Evolutionary conservation across 768 basidiomycete species (phyloP), one percentile per base, ranked within the genome.

Genomic region (Lactifluus piperatus): DNA sequence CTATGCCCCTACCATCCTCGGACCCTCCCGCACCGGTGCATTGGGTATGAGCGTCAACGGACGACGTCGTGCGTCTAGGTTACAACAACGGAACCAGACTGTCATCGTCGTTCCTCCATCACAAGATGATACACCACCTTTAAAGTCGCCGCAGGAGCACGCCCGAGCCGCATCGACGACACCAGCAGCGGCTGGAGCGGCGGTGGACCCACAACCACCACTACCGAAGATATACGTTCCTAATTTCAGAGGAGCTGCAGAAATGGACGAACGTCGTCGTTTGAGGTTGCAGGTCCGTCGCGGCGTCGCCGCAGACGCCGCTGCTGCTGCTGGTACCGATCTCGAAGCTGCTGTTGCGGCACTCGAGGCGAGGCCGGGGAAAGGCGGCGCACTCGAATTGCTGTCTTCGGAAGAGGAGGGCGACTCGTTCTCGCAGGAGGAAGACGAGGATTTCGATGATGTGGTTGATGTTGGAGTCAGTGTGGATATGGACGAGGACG

Each of bases 1-100:
- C 68, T 86, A 94, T 71, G 88, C 91, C 6, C 84, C 87, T 66
- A 97, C 94, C 3, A 95, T 97, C 67, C 85, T 94, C 79, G 91
- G 84, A 4, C 75, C 74, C 11, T 78, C 79, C 4, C 78, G 82
- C 26, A 78, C 81, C 0, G 90, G 89, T 4, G 88, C 79, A 0
- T 68, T 87, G 1, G 94, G 94, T 0, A 78, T 94, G 72, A 78
- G 93, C 24, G 85, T 92, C 3, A 73, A 80, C 27, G 92, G 83
- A 0, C 58, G 45, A 20, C 53, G 41, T n/a, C 54, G 48, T 29
- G 56, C 8, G 36, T 50, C 44, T n/a, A 52, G 20, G 32, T 34
- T 41, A 30, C 24, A 44, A 18, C 43, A 37, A n/a, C n/a, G n/a
- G n/a, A n/a, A n/a, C n/a, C n/a, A n/a, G 22, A 24, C 29, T 2